phyloP scores from a whole-genome alignment of 805 yeast genomes.

The Candida krabiensis region DNA sequence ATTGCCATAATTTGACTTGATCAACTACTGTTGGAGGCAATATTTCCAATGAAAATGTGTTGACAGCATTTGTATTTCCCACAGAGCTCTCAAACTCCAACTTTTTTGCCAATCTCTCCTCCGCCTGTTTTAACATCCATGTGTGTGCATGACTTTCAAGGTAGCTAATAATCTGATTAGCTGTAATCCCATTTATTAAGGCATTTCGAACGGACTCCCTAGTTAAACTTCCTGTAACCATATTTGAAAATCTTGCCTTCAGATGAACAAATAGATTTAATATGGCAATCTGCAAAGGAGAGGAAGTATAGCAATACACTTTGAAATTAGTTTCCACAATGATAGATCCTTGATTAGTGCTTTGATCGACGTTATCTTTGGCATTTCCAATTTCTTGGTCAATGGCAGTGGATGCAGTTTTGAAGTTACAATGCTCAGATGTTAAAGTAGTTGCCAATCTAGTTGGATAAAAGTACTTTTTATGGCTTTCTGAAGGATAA shows the following conservation, averaged over 20 bases:
- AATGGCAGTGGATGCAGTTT: slow-evolving; percentile 75
- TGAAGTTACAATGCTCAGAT: slow-evolving; percentile 71
- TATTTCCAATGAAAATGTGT: slow-evolving; percentile 55
- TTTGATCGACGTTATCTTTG: slow-evolving; percentile 18
- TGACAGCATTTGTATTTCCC: slow-evolving; percentile 36
- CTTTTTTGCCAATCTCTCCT: slow-evolving; percentile 65
- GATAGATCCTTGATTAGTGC: slow-evolving; percentile 56
- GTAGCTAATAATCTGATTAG: slow-evolving; percentile 90
- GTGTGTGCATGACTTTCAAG: slow-evolving; percentile 92
- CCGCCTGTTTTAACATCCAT: slow-evolving; percentile 77
- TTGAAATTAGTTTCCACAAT: slow-evolving; percentile 94
- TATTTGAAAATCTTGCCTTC: slow-evolving; percentile 80
- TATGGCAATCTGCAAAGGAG: slow-evolving; percentile 93
- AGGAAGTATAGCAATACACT: slow-evolving; percentile 87
- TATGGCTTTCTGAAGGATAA: slow-evolving; percentile 23
- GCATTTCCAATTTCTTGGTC: slow-evolving; percentile 56
- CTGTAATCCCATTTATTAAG: slow-evolving; percentile 82
- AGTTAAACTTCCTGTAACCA: slow-evolving; percentile 92
- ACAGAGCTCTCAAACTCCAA: slow-evolving; percentile 59
- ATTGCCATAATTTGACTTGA: slow-evolving; percentile 93
- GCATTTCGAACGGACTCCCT: slow-evolving; percentile 90
- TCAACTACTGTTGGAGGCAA: slow-evolving; percentile 96
- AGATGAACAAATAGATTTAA: slow-evolving; percentile 84
- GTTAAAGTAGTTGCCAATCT: slow-evolving; percentile 86
- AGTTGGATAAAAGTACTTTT: slow-evolving; percentile 72